These are phyloP conservation scores for Calonectria crousiana DNA, from an alignment of 2,329 filamentous ascomycete species.

Conservation along the genomic window DNA sequence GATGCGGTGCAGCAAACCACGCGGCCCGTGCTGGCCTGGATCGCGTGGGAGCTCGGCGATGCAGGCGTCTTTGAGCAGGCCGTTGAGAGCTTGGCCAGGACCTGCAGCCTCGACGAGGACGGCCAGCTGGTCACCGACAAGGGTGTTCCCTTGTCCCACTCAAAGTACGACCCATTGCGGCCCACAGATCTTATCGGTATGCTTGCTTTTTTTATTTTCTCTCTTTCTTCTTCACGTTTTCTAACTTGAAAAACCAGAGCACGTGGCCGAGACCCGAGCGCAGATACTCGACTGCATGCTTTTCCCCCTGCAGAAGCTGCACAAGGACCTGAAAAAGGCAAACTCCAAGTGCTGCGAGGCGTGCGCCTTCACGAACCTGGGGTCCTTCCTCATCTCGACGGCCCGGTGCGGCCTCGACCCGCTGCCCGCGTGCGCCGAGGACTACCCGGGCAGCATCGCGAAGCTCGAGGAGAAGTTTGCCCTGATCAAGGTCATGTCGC, in stretches of 20 bases:
- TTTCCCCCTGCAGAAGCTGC: neutral
- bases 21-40: constrained; percentile 8
- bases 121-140: constrained; percentile 10
- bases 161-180: constrained; percentile 11
- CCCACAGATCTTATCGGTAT: constrained; percentile 11
- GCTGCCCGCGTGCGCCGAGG: neutral
- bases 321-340: constrained; percentile 2
- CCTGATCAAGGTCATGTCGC: constrained; percentile 4
- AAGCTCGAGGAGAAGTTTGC: constrained; percentile 7
- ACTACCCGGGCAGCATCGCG: neutral
- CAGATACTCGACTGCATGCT: constrained; percentile 8
- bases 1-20: constrained; percentile 6
- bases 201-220: neutral
- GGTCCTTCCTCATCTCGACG: constrained; percentile 10
- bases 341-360: constrained; percentile 12
- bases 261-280: neutral
- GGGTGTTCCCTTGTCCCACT: neutral
- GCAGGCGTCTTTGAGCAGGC: neutral
- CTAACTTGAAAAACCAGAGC: neutral
- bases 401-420: constrained; percentile 4
- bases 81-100: constrained; percentile 2
- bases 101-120: constrained; percentile 7
- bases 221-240: neutral
- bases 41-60: constrained; percentile 15
- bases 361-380: constrained; percentile 9